Percentiles rank a stretch among this genome's conserved stretches.
These are phyloP conservation scores for Auricularia auricula-judae DNA, from an alignment of 768 basidiomycete genomes.

Conservation along the genomic window DNA sequence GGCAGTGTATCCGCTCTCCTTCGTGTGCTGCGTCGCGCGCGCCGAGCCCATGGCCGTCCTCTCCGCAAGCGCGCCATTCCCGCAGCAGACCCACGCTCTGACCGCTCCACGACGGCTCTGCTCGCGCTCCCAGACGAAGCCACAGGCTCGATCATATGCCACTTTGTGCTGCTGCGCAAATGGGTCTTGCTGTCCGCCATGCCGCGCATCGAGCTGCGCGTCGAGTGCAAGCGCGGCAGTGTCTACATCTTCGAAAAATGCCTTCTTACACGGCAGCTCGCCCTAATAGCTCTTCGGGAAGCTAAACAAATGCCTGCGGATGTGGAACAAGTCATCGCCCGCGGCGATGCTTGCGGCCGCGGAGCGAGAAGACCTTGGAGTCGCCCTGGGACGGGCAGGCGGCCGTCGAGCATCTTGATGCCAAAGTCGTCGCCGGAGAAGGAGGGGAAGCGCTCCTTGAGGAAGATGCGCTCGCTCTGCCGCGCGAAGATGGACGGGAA, in stretches of 20 bases:
- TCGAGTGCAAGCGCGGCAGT: conserved; percentile 34
- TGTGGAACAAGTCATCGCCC: no score
- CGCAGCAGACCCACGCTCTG: conserved; percentile 8
- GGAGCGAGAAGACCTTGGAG: no score
- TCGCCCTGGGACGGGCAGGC: no score
- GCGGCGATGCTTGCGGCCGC: no score
- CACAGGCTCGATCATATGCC: conserved; percentile 20
- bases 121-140: conserved; percentile 23
- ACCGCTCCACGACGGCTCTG: conserved; percentile 19
- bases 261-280: no score
- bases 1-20: conserved; percentile 3
- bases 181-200: conserved; percentile 27
- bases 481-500: no score
- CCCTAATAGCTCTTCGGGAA: no score
- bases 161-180: conserved; percentile 19
- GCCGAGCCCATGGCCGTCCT: neutral
- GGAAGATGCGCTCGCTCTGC: no score
- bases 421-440: no score
- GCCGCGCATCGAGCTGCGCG: conserved; percentile 25
- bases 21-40: neutral
- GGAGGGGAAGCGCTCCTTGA: no score
- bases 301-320: no score
- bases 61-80: neutral
- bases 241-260: conserved; percentile 26
- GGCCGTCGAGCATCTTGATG: no score